phyloP scores from a whole-genome alignment of 768 basidiomycete genomes.

The Auriscalpium microsporum region DNA sequence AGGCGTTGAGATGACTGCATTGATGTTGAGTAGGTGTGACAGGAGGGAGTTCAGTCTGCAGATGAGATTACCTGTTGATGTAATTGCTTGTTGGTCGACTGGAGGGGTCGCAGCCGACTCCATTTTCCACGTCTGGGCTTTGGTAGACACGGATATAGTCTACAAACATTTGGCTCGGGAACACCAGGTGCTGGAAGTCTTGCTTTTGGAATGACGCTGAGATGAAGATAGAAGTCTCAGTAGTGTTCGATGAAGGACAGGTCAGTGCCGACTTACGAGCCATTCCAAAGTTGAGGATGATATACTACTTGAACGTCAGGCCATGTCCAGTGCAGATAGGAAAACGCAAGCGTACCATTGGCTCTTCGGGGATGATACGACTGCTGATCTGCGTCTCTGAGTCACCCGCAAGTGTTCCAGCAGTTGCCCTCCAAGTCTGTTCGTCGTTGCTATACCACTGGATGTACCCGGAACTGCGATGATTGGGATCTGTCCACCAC shows the following conservation, averaged over 20 bases:
- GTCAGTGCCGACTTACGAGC: constrained; percentile 34
- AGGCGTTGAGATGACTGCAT: constrained; percentile 43
- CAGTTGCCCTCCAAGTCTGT: constrained; percentile 64
- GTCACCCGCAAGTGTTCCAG: constrained; percentile 64
- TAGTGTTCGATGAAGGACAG: neutral
- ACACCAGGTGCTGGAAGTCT: constrained; percentile 62
- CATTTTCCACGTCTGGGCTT: constrained; percentile 56
- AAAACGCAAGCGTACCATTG: constrained; percentile 55
- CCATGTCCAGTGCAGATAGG: constrained; percentile 9
- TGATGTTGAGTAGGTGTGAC: neutral
- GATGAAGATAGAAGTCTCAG: neutral
- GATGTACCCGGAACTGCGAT: constrained; percentile 64
- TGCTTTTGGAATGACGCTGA: constrained; percentile 60
- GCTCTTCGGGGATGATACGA: constrained; percentile 79
- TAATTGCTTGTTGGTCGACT: constrained; percentile 74
- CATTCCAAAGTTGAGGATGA: constrained; percentile 83
- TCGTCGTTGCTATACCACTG: constrained; percentile 70
- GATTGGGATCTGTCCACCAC: constrained; percentile 66
- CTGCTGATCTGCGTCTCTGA: constrained; percentile 43
- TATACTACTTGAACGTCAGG: constrained; percentile 39
- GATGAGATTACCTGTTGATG: constrained; percentile 51
- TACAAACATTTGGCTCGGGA: constrained; percentile 75
- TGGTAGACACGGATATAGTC: constrained; percentile 92
- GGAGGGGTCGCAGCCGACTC: constrained; percentile 73
- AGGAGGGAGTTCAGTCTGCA: neutral